Evolutionary conservation across 345 rosid species (phyloP).

Genomic region (Balakata baccata): DNA sequence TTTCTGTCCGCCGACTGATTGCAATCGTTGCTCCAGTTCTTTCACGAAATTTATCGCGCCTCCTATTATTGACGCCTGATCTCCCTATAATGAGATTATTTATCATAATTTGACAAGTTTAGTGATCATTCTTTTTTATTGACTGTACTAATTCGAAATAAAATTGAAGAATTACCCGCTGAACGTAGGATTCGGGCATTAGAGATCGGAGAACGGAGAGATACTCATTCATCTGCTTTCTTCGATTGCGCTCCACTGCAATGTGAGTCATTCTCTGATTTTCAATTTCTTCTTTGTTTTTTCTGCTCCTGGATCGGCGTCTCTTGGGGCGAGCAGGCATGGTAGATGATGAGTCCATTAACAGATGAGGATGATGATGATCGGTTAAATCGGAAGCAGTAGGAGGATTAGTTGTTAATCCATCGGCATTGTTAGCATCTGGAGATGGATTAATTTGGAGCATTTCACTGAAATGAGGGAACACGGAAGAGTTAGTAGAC

Average conservation of each 20-base stretch:
- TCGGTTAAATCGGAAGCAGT: background rate
- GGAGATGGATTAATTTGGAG: constrained; percentile 26
- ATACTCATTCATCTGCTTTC: constrained; percentile 91
- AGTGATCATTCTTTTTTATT: too few relatives aligned
- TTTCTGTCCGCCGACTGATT: constrained; percentile 28
- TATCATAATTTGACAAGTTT: too few relatives aligned
- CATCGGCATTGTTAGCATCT: constrained; percentile 5
- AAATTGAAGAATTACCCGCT: constrained; percentile 48
- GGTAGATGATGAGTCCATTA: constrained; percentile 19
- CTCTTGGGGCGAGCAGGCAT: constrained; percentile 43
- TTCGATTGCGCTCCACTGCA: constrained; percentile 90
- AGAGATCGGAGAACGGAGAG: constrained; percentile 76
- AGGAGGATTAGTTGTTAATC: background rate
- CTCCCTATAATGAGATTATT: constrained; percentile 27
- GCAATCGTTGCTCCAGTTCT: constrained; percentile 43
- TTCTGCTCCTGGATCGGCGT: constrained; percentile 55
- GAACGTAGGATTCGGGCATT: constrained; percentile 90
- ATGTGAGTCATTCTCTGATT: constrained; percentile 96
- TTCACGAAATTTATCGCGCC: constrained; percentile 53
- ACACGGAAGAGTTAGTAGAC: constrained; percentile 20
- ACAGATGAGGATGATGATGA: background rate
- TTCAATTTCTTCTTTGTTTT: constrained; percentile 80
- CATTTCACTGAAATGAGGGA: constrained; percentile 20
- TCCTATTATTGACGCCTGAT: constrained; percentile 52
- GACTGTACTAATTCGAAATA: background rate